These are phyloP conservation scores for Macrocybe sp. DNA, from an alignment of 1,284 basidiomycete genomes.

Conservation along the genomic window DNA sequence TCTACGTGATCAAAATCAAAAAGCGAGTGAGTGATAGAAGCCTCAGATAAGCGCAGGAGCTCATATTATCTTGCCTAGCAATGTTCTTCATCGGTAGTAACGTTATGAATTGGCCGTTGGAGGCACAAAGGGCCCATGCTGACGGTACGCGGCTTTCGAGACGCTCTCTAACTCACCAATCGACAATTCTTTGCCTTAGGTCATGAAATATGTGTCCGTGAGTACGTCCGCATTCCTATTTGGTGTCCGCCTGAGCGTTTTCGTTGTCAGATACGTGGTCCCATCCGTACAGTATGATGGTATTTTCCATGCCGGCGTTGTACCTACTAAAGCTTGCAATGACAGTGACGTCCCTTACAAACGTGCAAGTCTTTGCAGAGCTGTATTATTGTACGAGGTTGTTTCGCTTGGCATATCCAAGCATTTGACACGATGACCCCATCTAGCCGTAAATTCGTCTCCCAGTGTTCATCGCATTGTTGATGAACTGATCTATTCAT, in stretches of 20 bases:
- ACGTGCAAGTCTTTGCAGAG: constrained; percentile 74
- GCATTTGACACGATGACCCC: too few relatives aligned
- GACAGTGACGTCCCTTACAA: constrained; percentile 64
- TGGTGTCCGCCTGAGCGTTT: background rate
- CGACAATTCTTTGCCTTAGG: constrained; percentile 23
- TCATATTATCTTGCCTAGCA: constrained; percentile 27
- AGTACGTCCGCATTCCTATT: constrained; percentile 21
- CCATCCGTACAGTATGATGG: constrained; percentile 45
- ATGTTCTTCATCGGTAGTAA: constrained; percentile 81
- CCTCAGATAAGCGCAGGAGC: background rate
- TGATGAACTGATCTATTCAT: background rate
- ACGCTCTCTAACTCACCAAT: background rate
- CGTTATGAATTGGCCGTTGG: constrained; percentile 65
- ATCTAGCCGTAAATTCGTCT: too few relatives aligned
- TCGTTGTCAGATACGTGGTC: constrained; percentile 48
- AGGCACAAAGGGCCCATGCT: constrained; percentile 61
- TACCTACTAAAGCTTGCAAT: background rate
- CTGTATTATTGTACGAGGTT: constrained; percentile 62
- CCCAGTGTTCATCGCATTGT: too few relatives aligned
- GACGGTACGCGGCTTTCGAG: constrained; percentile 31
- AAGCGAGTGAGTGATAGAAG: constrained; percentile 47
- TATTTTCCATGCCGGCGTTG: background rate
- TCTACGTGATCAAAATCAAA: constrained; percentile 58
- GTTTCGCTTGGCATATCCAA: background rate
- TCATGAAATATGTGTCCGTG: constrained; percentile 58